Evolutionary conservation across 768 basidiomycete genomes (phyloP).

Genomic region (Kwoniella sp.): DNA sequence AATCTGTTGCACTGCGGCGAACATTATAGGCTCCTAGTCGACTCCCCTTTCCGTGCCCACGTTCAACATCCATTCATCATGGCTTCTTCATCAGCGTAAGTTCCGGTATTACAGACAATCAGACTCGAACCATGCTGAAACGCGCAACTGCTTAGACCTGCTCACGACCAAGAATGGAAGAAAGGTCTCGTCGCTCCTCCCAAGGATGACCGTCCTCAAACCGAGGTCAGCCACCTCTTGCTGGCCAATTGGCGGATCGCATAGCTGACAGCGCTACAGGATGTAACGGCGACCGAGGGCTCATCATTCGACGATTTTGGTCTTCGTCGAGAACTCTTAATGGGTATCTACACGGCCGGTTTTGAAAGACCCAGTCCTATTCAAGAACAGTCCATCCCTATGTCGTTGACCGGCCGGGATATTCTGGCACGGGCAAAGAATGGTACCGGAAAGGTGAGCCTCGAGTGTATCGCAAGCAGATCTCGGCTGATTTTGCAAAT

Average conservation of each 20-base stretch:
- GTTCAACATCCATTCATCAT: conserved; percentile 22
- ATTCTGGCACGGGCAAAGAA: conserved; percentile 54
- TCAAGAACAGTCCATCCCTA: conserved; percentile 97
- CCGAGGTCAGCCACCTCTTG: conserved; percentile 57
- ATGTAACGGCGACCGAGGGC: conserved; percentile 90
- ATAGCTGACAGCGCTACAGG: conserved; percentile 49
- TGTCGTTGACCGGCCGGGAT: conserved; percentile 88
- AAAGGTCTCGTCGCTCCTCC: conserved; percentile 72
- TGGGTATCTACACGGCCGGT: conserved; percentile 99
- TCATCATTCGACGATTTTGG: conserved; percentile 93
- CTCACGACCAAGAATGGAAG: conserved; percentile 65
- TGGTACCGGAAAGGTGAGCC: conserved; percentile 68
- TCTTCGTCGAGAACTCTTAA: conserved; percentile 88
- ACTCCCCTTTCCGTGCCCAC: too few relatives aligned
- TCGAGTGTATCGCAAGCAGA: too few relatives aligned
- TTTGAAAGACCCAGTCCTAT: conserved; percentile 90
- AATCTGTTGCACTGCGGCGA: too few relatives aligned
- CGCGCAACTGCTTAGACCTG: too few relatives aligned
- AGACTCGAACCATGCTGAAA: neutral
- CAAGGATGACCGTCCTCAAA: conserved; percentile 91
- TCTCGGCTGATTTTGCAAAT: conserved; percentile 50
- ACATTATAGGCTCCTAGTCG: too few relatives aligned
- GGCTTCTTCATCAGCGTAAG: conserved; percentile 41
- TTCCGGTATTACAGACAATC: neutral
- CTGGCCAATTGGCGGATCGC: neutral